Percentiles rank a stretch among this genome's conserved stretches.
These are phyloP conservation scores for Syzygium grande DNA, from an alignment of 345 rosid species.

Conservation along the genomic window DNA sequence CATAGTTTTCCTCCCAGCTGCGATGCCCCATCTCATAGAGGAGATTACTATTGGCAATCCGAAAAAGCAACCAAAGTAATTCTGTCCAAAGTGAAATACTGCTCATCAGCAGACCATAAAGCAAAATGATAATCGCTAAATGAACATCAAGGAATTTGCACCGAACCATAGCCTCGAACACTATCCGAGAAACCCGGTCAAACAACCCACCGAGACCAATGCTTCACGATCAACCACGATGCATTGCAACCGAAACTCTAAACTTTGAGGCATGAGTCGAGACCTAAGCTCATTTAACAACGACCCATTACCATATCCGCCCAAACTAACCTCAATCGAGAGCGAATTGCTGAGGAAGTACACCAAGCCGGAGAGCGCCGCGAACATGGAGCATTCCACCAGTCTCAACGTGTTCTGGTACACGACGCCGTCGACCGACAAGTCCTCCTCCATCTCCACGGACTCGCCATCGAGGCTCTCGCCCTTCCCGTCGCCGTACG, in stretches of 20 bases:
- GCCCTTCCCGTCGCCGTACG: slow-evolving; percentile 16
- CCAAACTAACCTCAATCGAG: slow-evolving; percentile 60
- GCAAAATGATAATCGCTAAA: background rate
- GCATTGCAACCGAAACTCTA: background rate
- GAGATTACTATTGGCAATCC: slow-evolving; percentile 82
- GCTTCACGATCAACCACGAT: background rate
- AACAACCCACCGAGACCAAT: background rate
- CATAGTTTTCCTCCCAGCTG: slow-evolving; percentile 94
- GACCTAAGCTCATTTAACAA: background rate
- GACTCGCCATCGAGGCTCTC: slow-evolving; percentile 1
- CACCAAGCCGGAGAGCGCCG: slow-evolving; percentile 76
- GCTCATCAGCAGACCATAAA: background rate
- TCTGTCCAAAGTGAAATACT: slow-evolving; percentile 31
- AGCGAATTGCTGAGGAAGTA: slow-evolving; percentile 93
- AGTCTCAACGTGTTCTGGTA: slow-evolving; percentile 69
- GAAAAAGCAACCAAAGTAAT: slow-evolving; percentile 94
- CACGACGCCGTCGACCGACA: slow-evolving; percentile 44
- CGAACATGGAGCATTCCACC: slow-evolving; percentile 94
- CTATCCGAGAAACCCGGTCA: background rate
- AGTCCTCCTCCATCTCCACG: slow-evolving; percentile 25
- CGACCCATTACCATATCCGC: background rate
- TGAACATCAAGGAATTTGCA: background rate
- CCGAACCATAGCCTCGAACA: background rate
- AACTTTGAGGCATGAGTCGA: background rate
- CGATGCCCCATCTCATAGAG: slow-evolving; percentile 84